Evolutionary conservation across 2,329 filamentous ascomycete species (phyloP).

Genomic region (Ceratocystis colombiana): DNA sequence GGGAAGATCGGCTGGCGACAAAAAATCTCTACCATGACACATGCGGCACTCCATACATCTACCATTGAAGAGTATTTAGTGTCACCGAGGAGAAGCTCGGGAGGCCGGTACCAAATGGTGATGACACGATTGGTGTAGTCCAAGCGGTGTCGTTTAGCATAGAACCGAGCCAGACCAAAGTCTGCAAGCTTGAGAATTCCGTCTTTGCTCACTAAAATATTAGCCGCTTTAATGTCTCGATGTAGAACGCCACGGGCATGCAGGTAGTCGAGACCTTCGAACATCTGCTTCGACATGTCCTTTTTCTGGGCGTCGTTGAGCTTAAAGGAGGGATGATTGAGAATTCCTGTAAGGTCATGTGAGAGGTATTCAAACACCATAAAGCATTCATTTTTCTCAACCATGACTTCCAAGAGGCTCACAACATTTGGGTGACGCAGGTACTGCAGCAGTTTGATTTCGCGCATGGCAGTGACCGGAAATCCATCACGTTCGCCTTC

Average conservation of each 20-base stretch:
- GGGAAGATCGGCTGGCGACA: slow-evolving; percentile 89
- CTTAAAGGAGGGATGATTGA: slow-evolving; percentile 88
- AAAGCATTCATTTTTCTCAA: slow-evolving; percentile 96
- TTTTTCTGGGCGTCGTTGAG: slow-evolving; percentile 82
- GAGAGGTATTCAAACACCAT: slow-evolving; percentile 99
- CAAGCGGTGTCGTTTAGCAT: slow-evolving; percentile 77
- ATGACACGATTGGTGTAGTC: slow-evolving; percentile 99
- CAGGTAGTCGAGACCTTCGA: slow-evolving; percentile 86
- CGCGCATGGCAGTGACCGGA: slow-evolving; percentile 79
- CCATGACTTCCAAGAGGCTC: slow-evolving; percentile 83
- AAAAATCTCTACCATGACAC: slow-evolving; percentile 94
- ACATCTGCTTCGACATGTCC: slow-evolving; percentile 82
- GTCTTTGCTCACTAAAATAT: slow-evolving; percentile 84
- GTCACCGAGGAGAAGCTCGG: slow-evolving; percentile 81
- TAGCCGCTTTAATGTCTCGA: slow-evolving; percentile 95
- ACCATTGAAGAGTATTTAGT: slow-evolving; percentile 83
- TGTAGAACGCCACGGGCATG: slow-evolving; percentile 90
- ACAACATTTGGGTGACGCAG: slow-evolving; percentile 75
- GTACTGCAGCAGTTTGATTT: slow-evolving; percentile 86
- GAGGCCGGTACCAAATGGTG: slow-evolving; percentile 94
- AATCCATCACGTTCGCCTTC: slow-evolving; percentile 86
- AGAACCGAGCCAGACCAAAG: slow-evolving; percentile 92
- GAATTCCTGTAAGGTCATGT: slow-evolving; percentile 85
- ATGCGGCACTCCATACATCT: slow-evolving; percentile 95
- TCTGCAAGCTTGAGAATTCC: slow-evolving; percentile 88